These are phyloP conservation scores for Berkeleyomyces basicola DNA, from an alignment of 2,329 filamentous ascomycete genomes.

Conservation along the genomic window DNA sequence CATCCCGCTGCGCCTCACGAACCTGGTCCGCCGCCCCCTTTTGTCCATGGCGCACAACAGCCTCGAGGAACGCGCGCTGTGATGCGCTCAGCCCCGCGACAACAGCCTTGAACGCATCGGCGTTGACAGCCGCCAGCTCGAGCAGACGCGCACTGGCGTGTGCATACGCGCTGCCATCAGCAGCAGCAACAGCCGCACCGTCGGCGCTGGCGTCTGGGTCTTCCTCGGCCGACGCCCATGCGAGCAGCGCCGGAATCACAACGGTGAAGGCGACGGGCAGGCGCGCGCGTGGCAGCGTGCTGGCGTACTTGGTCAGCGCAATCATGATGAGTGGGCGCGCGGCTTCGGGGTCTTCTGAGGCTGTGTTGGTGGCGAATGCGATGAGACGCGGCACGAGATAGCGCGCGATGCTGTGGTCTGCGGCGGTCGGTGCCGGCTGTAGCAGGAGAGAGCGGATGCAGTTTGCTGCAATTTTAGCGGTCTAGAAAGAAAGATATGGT, in stretches of 20 bases:
- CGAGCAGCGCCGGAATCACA: constrained; percentile 60
- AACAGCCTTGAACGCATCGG: constrained; percentile 53
- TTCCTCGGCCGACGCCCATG: constrained; percentile 50
- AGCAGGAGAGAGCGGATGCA: constrained; percentile 76
- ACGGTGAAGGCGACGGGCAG: constrained; percentile 51
- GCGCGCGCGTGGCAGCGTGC: constrained; percentile 27
- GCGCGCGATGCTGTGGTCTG: constrained; percentile 57
- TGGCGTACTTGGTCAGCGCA: constrained; percentile 58
- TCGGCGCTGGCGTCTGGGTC: constrained; percentile 19
- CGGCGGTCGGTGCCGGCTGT: constrained; percentile 40
- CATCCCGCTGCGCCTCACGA: constrained; percentile 23
- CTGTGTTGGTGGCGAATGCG: constrained; percentile 52
- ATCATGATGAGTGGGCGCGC: constrained; percentile 55
- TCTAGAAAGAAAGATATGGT: constrained; percentile 28
- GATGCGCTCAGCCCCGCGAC: constrained; percentile 54
- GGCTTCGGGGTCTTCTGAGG: constrained; percentile 63
- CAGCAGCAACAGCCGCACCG: not conserved
- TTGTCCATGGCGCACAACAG: constrained; percentile 52
- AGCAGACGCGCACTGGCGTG: constrained; percentile 65
- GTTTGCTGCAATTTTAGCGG: constrained; percentile 75
- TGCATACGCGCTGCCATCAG: constrained; percentile 29
- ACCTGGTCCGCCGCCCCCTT: constrained; percentile 26
- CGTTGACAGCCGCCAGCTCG: constrained; percentile 64
- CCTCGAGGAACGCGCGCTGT: constrained; percentile 64
- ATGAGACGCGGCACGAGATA: constrained; percentile 62